These are phyloP conservation scores for Zymoseptoria ardabiliae DNA, from an alignment of 2,329 filamentous ascomycete species.

Conservation along the genomic window DNA sequence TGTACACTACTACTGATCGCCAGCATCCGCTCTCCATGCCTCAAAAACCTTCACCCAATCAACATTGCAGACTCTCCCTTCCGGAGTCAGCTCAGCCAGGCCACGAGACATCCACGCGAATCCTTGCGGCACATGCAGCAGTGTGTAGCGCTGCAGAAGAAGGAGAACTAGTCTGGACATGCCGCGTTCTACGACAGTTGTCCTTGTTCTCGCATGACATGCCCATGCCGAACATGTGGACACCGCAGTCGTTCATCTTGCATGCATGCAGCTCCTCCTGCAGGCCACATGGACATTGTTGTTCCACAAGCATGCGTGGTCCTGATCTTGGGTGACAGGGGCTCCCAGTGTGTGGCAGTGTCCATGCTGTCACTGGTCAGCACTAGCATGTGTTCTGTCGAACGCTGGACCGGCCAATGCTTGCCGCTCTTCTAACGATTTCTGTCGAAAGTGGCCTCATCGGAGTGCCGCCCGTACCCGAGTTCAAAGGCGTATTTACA, in stretches of 20 bases:
- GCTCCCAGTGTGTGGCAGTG: too few relatives aligned
- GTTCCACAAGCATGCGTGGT: background rate
- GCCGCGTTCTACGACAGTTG: background rate
- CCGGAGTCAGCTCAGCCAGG: background rate
- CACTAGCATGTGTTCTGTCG: background rate
- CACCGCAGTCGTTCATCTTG: background rate
- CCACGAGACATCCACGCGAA: background rate
- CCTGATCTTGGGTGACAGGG: background rate
- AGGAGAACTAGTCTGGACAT: background rate
- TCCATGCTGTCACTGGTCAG: background rate
- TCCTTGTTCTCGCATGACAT: background rate
- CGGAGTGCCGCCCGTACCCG: too few relatives aligned
- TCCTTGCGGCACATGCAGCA: background rate
- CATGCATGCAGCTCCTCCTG: background rate
- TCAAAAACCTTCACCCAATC: background rate
- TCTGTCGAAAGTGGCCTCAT: background rate
- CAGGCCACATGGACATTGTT: background rate
- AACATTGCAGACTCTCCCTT: background rate
- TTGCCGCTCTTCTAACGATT: background rate
- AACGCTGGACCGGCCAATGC: background rate
- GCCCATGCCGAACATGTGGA: background rate
- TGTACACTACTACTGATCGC: background rate
- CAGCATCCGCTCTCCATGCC: background rate
- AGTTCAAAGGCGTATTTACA: too few relatives aligned
- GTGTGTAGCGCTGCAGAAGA: background rate